Percentiles rank a stretch among this genome's conserved stretches.
These are phyloP conservation scores for Fusarium sp. DNA, from an alignment of 2,329 filamentous ascomycete species.

Conservation along the genomic window DNA sequence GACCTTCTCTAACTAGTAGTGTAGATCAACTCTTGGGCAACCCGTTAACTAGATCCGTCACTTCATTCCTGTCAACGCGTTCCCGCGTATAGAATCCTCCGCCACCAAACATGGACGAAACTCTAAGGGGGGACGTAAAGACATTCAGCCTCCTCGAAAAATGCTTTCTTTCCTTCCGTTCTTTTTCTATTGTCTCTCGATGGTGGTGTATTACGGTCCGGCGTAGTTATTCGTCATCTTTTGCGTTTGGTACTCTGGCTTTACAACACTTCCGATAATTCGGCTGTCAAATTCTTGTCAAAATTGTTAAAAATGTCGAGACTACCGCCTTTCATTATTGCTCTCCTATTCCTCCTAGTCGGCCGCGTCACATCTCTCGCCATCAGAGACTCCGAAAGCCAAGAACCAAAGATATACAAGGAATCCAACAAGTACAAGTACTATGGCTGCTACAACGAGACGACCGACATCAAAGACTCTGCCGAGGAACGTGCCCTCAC, in stretches of 20 bases:
- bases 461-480: slow-evolving; percentile 55
- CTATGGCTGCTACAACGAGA: slow-evolving; percentile 70
- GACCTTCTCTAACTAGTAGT: background rate
- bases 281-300: background rate
- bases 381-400: slow-evolving; percentile 19
- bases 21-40: background rate
- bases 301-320: background rate
- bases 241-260: background rate
- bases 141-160: background rate
- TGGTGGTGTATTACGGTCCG: no score
- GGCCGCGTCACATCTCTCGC: slow-evolving; percentile 22
- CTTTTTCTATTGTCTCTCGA: background rate
- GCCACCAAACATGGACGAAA: background rate
- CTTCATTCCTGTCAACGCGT: slow-evolving; percentile 21
- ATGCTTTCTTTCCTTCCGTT: background rate
- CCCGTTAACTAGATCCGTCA: slow-evolving; percentile 10
- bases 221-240: no score
- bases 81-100: background rate
- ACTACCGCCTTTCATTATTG: background rate
- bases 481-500: slow-evolving; percentile 58
- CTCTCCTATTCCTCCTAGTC: slow-evolving; percentile 21
- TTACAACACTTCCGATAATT: background rate
- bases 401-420: slow-evolving; percentile 47
- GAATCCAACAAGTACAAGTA: slow-evolving; percentile 57
- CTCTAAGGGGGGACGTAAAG: background rate